Evolutionary conservation across 2,329 filamentous ascomycete genomes (phyloP), one percentile per base, ranked within the genome.

Genomic region (Hypoxylon sp.): DNA sequence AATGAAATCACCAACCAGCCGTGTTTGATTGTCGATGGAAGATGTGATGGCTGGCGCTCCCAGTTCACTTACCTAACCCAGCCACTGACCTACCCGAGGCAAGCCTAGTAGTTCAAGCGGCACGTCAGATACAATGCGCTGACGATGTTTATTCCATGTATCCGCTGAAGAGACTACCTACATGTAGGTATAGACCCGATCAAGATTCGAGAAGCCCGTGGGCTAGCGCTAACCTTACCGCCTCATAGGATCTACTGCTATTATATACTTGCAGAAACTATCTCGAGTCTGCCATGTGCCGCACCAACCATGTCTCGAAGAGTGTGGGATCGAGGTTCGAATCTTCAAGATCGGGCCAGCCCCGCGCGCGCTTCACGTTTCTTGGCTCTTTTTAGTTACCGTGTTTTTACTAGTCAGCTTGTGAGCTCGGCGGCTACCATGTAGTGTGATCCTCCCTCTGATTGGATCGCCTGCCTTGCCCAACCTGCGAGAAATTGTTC

Each of bases 391-490:
- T 47, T 60, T 37, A 48, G 35, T 54, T 61, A 27, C 58, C 52
- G 50, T n/a, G n/a, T 54, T 55, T 54, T 54, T 38, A 52, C 54
- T 40, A 66, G 48, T 51, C 50, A 56, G 48, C 49, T 57, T 42
- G 9, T 33, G 47, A 47, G 40, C 53, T 65, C 56, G 65, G 65
- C 65, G 65, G 59, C 63, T 64, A 67, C 47, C 24, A 63, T 60
- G 65, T 59, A 55, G 55, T 69, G 68, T 70, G 68, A 70, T 69
- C 33, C 58, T 50, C 8, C 40, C 9, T 42, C 18, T 69, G 66
- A 70, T 70, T 70, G 68, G 68, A 8, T 48, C 51, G 49, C 29
- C 31, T 48, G 43, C 15, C 43, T 50, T 31, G 29, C 60, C 41
- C 48, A 55, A 45, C 52, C 63, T 67, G 66, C 66, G 67, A 58